These are phyloP conservation scores for Leccinum boreale DNA, from an alignment of 768 basidiomycete species.

Conservation along the genomic window DNA sequence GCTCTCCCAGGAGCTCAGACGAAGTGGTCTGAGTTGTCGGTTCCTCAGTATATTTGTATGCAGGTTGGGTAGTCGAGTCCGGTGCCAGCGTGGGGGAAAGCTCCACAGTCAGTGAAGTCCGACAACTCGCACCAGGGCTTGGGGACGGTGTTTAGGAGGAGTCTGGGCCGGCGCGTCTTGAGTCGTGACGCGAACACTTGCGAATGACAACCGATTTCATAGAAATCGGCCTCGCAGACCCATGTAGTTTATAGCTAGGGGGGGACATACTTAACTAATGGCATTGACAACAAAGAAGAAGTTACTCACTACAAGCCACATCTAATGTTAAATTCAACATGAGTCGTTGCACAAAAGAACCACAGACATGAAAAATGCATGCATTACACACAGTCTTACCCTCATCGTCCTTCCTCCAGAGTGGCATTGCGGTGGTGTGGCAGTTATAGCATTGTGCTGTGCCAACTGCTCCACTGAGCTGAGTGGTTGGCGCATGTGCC, in stretches of 20 bases:
- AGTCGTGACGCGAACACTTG: slow-evolving; percentile 81
- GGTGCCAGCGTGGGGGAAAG: slow-evolving; percentile 66
- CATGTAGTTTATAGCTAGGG: slow-evolving; percentile 73
- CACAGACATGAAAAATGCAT: slow-evolving; percentile 44
- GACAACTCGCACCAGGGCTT: slow-evolving; percentile 70
- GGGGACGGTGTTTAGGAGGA: slow-evolving; percentile 70
- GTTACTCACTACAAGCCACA: slow-evolving; percentile 70
- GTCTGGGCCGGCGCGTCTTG: slow-evolving; percentile 52
- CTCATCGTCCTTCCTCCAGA: slow-evolving; percentile 90
- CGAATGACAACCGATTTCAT: slow-evolving; percentile 92
- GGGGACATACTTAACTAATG: slow-evolving; percentile 8
- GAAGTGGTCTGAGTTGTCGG: slow-evolving; percentile 35
- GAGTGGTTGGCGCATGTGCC: slow-evolving; percentile 27
- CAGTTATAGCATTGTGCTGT: slow-evolving; percentile 87
- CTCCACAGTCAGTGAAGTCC: slow-evolving; percentile 62
- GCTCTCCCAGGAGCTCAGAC: slow-evolving; percentile 52
- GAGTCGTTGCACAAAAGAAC: slow-evolving; percentile 11
- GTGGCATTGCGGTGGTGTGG: slow-evolving; percentile 86
- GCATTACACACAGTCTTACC: slow-evolving; percentile 91
- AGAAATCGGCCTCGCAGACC: slow-evolving; percentile 80
- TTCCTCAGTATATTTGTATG: slow-evolving; percentile 52
- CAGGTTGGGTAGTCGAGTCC: slow-evolving; percentile 61
- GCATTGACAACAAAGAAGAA: background rate
- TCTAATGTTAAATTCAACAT: slow-evolving; percentile 34
- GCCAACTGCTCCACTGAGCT: slow-evolving; percentile 29